Percentiles rank a stretch among this genome's conserved stretches.
phyloP scores from a whole-genome alignment of 2,329 filamentous ascomycete genomes.

The Trichoderma arundinaceum region DNA sequence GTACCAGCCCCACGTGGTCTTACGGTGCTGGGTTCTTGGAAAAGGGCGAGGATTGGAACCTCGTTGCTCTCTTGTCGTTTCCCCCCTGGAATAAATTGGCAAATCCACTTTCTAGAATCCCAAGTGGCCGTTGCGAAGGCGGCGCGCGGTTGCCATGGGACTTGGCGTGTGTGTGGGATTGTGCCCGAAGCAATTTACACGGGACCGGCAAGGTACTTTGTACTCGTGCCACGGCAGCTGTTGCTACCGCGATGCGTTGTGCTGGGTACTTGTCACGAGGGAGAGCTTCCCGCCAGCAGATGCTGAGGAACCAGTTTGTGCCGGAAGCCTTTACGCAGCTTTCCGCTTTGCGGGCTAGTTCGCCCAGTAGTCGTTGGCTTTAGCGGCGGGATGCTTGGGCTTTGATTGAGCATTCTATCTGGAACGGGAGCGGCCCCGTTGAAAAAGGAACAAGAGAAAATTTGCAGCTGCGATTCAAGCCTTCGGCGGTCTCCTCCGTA shows the following conservation, averaged over 20 bases:
- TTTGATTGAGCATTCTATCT: slow-evolving; percentile 8
- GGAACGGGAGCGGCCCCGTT: slow-evolving; percentile 12
- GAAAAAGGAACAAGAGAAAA: not conserved
- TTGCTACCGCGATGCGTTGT: too few species aligned
- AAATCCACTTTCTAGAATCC: slow-evolving; percentile 28
- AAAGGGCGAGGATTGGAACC: not conserved
- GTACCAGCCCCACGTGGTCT: slow-evolving; percentile 31
- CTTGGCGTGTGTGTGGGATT: too few species aligned
- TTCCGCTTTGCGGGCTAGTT: not conserved
- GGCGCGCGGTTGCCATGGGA: too few species aligned
- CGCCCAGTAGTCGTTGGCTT: too few species aligned
- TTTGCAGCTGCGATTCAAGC: slow-evolving; percentile 5
- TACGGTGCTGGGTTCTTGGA: not conserved
- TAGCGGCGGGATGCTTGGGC: slow-evolving; percentile 2
- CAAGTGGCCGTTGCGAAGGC: not conserved
- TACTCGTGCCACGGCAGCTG: too few species aligned
- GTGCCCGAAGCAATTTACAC: too few species aligned
- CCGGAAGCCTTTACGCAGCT: slow-evolving; percentile 11
- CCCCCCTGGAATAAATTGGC: slow-evolving; percentile 22
- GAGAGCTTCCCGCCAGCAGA: too few species aligned
- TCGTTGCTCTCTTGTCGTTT: not conserved
- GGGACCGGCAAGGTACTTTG: too few species aligned
- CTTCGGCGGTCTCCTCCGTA: slow-evolving; percentile 24
- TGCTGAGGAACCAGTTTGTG: not conserved
- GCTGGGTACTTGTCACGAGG: too few species aligned